Conservation (phyloP, 2,329 filamentous ascomycete species). For the Aspergillus sp. region DNA sequence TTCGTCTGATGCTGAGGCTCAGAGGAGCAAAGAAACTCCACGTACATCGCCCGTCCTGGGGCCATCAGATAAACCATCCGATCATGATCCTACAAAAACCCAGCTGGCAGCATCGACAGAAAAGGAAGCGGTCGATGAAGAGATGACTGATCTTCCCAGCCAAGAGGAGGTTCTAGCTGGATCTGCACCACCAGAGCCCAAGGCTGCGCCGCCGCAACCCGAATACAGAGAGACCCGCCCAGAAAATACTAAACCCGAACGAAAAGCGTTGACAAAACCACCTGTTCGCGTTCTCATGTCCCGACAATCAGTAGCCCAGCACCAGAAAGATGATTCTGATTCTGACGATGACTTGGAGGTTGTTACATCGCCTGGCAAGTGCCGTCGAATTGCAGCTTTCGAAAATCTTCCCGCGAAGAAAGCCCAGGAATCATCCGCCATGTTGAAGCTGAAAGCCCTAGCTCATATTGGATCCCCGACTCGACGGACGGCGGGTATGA, state of each 20-base stretch:
- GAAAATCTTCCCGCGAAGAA: conserved; percentile 62
- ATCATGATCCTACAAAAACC: neutral
- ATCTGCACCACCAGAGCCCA: conserved; percentile 15
- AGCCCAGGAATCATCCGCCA: conserved; percentile 54
- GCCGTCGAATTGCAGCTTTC: conserved; percentile 56
- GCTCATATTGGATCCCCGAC: conserved; percentile 64
- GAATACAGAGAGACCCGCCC: conserved; percentile 5
- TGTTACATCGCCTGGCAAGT: conserved; percentile 39
- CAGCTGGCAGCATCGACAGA: neutral
- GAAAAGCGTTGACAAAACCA: conserved; percentile 23
- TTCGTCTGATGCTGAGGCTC: conserved; percentile 39
- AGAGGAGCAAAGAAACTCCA: conserved; percentile 55
- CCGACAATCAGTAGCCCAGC: conserved; percentile 30
- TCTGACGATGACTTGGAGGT: conserved; percentile 61
- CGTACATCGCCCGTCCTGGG: conserved; percentile 60
- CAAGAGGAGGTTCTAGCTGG: conserved; percentile 32
- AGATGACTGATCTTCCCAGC: conserved; percentile 33
- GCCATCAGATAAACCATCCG: conserved; percentile 9
- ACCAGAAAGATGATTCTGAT: conserved; percentile 41
- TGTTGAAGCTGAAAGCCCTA: conserved; percentile 67
- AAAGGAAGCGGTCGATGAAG: conserved; percentile 9
- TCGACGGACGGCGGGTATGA: conserved; percentile 56
- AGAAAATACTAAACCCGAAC: conserved; percentile 21
- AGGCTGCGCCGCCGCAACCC: conserved; percentile 4
- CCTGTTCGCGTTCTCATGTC: conserved; percentile 38